Evolutionary conservation across 2,329 filamentous ascomycete genomes (phyloP).

Genomic region (Cryphonectria naterciae): DNA sequence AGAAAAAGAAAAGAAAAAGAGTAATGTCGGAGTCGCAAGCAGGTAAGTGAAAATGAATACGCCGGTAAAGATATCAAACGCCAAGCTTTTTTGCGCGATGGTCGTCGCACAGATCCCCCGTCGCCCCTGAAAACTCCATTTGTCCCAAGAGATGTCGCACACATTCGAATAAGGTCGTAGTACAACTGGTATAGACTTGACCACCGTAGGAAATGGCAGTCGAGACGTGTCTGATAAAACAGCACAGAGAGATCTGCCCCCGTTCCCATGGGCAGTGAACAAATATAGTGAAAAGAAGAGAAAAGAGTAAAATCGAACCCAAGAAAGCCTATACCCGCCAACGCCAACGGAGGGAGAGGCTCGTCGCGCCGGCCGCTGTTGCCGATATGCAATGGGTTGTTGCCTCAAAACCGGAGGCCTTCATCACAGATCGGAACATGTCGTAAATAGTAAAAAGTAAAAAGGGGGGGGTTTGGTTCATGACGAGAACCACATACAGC

Average conservation of each 20-base stretch:
- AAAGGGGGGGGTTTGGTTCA: constrained; percentile 35
- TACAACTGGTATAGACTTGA: background rate
- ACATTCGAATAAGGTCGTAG: constrained; percentile 6
- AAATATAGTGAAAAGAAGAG: background rate
- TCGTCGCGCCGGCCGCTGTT: background rate
- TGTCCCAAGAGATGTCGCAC: constrained; percentile 6
- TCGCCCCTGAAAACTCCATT: constrained; percentile 9
- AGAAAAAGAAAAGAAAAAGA: background rate
- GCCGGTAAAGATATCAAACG: constrained; percentile 1
- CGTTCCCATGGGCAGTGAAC: background rate
- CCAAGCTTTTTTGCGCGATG: background rate
- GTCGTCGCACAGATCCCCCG: background rate
- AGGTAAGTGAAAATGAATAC: background rate
- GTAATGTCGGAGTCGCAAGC: background rate
- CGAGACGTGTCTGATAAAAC: background rate
- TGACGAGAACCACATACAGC: constrained; percentile 57
- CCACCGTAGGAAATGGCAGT: background rate
- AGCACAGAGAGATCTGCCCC: background rate
- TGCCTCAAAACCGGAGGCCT: background rate
- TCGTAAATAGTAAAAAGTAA: background rate
- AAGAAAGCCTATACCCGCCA: background rate
- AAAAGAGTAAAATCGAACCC: background rate
- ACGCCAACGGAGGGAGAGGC: background rate
- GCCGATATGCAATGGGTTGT: background rate
- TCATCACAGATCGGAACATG: background rate